Percentiles rank a stretch among this genome's conserved stretches.
Conservation (phyloP, 805 yeast species). For the Candida pseudoglaebosa region DNA sequence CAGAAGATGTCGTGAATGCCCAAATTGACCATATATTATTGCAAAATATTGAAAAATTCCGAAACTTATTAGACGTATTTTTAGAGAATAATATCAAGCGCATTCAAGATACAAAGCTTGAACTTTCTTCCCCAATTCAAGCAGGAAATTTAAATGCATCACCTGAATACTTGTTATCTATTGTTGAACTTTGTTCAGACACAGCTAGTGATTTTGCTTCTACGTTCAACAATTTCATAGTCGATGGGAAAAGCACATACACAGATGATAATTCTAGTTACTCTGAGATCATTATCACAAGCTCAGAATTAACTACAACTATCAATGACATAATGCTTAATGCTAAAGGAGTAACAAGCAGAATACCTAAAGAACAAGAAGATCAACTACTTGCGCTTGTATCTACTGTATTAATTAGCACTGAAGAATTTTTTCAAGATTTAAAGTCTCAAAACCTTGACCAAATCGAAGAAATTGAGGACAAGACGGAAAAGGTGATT, state of each 20-base stretch:
- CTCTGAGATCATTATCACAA: conserved; percentile 55
- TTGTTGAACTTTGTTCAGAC: conserved; percentile 66
- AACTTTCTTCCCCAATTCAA: conserved; percentile 73
- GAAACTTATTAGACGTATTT: conserved; percentile 62
- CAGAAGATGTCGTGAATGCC: conserved; percentile 52
- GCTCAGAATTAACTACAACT: conserved; percentile 60
- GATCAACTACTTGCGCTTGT: conserved; percentile 48
- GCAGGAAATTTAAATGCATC: conserved; percentile 77
- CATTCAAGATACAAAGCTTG: conserved; percentile 67
- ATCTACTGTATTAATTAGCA: conserved; percentile 53
- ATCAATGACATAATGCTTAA: conserved; percentile 61
- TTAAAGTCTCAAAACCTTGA: conserved; percentile 51
- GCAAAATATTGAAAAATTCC: conserved; percentile 47
- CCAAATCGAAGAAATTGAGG: conserved; percentile 52
- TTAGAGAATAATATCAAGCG: conserved; percentile 64
- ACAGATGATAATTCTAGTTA: conserved; percentile 50
- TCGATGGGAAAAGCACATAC: conserved; percentile 59
- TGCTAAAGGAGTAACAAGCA: conserved; percentile 64
- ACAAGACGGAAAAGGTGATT: conserved; percentile 72
- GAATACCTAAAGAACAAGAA: conserved; percentile 50
- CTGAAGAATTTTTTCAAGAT: conserved; percentile 59
- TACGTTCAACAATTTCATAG: conserved; percentile 68
- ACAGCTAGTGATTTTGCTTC: conserved; percentile 78
- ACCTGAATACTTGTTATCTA: conserved; percentile 61
- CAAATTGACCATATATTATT: conserved; percentile 52